Evolutionary conservation across 1,284 basidiomycete species (phyloP).

Genomic region (Ceratobasidium theobromae): DNA sequence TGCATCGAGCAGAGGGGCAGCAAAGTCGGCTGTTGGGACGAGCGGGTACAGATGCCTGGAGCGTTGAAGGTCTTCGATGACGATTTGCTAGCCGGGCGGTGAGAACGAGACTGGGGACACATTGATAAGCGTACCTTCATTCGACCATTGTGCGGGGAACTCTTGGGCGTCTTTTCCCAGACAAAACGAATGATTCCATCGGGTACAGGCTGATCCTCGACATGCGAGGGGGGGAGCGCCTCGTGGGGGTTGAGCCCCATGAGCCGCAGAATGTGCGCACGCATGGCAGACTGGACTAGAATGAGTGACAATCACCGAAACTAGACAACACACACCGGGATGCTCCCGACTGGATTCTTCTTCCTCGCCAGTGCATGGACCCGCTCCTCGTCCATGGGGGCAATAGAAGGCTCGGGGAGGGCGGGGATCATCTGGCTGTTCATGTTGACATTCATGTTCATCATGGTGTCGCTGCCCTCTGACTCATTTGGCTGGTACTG

Average conservation of each 20-base stretch:
- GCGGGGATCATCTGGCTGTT: constrained; percentile 11
- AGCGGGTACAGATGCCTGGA: constrained; percentile 27
- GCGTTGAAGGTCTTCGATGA: constrained; percentile 28
- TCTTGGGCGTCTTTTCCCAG: constrained; percentile 27
- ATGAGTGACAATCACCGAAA: neutral
- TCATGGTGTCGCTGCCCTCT: constrained; percentile 16
- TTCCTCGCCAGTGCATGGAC: constrained; percentile 24
- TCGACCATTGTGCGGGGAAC: constrained; percentile 23
- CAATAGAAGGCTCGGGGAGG: constrained; percentile 14
- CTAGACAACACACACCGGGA: constrained; percentile 2
- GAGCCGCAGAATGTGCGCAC: constrained; percentile 20
- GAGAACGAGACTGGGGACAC: neutral
- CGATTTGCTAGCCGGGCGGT: constrained; percentile 18
- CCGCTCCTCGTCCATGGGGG: constrained; percentile 28
- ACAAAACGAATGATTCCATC: constrained; percentile 20
- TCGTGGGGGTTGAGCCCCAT: constrained; percentile 25
- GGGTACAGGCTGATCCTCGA: constrained; percentile 15
- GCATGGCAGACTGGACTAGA: constrained; percentile 17
- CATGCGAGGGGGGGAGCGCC: constrained; percentile 23
- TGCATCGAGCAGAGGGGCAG: constrained; percentile 22
- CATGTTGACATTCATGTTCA: constrained; percentile 18
- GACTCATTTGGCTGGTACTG: constrained; percentile 25
- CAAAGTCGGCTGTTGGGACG: constrained; percentile 28
- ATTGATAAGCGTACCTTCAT: constrained; percentile 16
- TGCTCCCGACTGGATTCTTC: constrained; percentile 27